These are phyloP conservation scores for Fusarium sp. DNA, from an alignment of 2,329 filamentous ascomycete genomes.

Conservation along the genomic window DNA sequence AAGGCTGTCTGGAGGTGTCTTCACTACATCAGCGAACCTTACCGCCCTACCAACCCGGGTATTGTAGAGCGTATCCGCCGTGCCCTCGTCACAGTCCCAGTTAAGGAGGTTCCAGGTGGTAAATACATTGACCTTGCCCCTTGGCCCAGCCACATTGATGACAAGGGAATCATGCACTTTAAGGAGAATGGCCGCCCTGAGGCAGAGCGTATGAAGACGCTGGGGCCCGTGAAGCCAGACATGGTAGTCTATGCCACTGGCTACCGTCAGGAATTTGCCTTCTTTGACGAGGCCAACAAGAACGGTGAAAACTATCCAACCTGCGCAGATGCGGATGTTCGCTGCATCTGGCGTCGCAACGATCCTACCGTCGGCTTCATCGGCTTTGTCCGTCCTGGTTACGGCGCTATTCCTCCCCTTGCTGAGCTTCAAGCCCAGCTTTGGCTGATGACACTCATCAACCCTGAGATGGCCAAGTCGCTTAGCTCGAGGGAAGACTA, in stretches of 20 bases:
- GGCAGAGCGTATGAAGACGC: slow-evolving; percentile 45
- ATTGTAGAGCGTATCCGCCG: not conserved
- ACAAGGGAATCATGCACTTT: slow-evolving; percentile 51
- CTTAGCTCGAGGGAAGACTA: not conserved
- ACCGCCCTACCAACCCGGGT: not conserved
- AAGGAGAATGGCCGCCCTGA: slow-evolving; percentile 47
- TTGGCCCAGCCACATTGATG: slow-evolving; percentile 50
- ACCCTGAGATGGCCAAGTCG: not conserved
- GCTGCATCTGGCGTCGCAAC: not conserved
- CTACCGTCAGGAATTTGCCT: not conserved
- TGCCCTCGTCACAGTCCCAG: not conserved
- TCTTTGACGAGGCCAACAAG: not conserved
- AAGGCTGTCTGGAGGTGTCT: not conserved
- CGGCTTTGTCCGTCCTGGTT: not conserved
- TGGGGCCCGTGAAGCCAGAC: not conserved
- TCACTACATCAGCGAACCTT: not conserved
- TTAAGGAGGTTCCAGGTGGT: not conserved
- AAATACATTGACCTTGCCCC: slow-evolving; percentile 48
- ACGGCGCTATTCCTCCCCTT: not conserved
- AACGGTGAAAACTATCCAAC: not conserved
- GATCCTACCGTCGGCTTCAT: not conserved
- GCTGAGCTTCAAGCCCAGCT: slow-evolving; percentile 50
- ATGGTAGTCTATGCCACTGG: not conserved
- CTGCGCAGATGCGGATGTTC: not conserved
- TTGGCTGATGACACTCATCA: slow-evolving; percentile 49